Evolutionary conservation across 2,329 filamentous ascomycete genomes (phyloP).

Genomic region (Pyricularia grisea): DNA sequence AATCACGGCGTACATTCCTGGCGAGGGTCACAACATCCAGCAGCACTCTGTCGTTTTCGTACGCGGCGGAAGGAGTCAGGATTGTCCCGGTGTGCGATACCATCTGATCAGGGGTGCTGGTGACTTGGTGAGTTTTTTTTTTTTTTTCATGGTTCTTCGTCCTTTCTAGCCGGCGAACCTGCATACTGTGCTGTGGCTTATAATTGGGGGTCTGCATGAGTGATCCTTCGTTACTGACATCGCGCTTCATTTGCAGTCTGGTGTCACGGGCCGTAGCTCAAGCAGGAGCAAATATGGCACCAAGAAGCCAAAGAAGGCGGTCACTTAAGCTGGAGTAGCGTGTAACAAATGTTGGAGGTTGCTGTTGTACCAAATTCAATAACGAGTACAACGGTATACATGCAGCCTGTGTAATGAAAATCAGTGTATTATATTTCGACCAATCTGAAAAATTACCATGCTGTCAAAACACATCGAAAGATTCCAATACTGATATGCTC

Average conservation of each 20-base stretch:
- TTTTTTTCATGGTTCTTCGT: slow-evolving; percentile 13
- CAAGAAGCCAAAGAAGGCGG: slow-evolving; percentile 89
- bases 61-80: slow-evolving; percentile 84
- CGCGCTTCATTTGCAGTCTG: slow-evolving; percentile 50
- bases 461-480: not conserved
- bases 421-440: not conserved
- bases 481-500: not conserved
- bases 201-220: not conserved
- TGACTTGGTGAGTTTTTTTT: slow-evolving; percentile 69
- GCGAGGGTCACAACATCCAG: slow-evolving; percentile 97
- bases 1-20: slow-evolving; percentile 89
- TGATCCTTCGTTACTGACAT: not conserved
- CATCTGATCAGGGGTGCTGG: slow-evolving; percentile 84
- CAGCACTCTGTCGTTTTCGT: slow-evolving; percentile 97
- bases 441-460: not conserved
- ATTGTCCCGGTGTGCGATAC: slow-evolving; percentile 98
- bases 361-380: not conserved
- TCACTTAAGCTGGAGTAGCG: not conserved
- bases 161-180: not conserved
- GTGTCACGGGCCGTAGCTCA: slow-evolving; percentile 74
- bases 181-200: not conserved
- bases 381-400: not conserved
- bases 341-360: not conserved
- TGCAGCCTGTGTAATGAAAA: not conserved
- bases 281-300: slow-evolving; percentile 95